Evolutionary conservation across 345 rosid genomes (phyloP), one percentile per base, ranked within the genome.

Genomic region (Physaria fendleri): DNA sequence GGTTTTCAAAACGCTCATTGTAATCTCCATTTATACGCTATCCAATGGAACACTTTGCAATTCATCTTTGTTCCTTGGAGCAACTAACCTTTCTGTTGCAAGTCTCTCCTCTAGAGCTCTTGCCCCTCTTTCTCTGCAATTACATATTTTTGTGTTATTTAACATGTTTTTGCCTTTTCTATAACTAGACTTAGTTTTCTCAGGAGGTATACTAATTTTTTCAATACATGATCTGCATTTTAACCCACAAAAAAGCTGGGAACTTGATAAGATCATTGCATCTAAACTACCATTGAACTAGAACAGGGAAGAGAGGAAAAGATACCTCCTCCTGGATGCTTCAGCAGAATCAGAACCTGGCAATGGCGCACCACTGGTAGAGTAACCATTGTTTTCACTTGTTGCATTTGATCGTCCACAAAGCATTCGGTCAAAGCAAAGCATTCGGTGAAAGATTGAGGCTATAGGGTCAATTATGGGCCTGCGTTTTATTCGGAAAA

Each of bases 281-380:
- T 41, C 59, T 11, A 24, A 59, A 17, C 54, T 50, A 42, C 24
- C 54, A 41, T 3, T 38, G 45, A 39, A 25, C 4, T 25, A 4
- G 22, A 64, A 5, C 35, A 64, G 12, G 13, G n/a, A 41, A 47
- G 30, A 40, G 40, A 30, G 25, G 10, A 29, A 62, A 16, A 12
- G 8, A 42, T 76, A 87, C 99, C 99, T 87, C 73, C 97, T 90
- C 71, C 99, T 82, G 39, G 99, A 79, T 56, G 99, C 87, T 77
- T 94, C 99, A 33, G 82, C 79, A 32, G 96, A 88, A 67, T 94
- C 96, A 59, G 97, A 94, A 65, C 96, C 96, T n/a, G 84, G 97
- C 67, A 94, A 77, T 15, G 95, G 75, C 29, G 85, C 77, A 35
- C 87, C 82, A 11, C 87, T 85, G 51, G 85, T 33, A 2, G 78